Evolutionary conservation across 2,329 filamentous ascomycete genomes (phyloP), one percentile per base, ranked within the genome.

Genomic region (Diaporthe destruens): DNA sequence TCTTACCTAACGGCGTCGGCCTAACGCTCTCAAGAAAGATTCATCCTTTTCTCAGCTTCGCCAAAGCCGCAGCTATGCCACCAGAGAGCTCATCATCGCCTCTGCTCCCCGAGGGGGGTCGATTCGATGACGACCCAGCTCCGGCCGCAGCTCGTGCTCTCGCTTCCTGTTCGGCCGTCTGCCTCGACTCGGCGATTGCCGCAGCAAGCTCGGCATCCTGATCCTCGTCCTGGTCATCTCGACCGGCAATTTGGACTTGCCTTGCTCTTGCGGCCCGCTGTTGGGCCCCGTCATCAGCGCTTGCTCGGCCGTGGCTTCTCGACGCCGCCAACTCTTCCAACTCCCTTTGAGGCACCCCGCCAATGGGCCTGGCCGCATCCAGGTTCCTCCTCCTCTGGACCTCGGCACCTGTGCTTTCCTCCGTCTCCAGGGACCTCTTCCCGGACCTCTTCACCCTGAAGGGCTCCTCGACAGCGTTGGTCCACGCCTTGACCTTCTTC

Each of bases 401-500:
- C 12, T 65, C 72, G 53, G 12, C 44, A 12, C 29, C 39, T 25
- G 61, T 65, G 44, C 29, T 65, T 11, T 51, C 44, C 12, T 75
- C 77, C n/a, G 75, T 73, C 32, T 75, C 77, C 55, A 77, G 73
- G 39, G 76, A 79, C 70, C 82, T 78, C 79, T 85, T 93, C n/a
- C 88, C 89, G 2, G 93, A 89, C 78, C 92, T 93, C 77, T 91
- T 90, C 6, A 92, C 90, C 72, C 94, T 86, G 77, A 98, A 98
- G 0, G 94, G 94, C 82, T 97, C 95, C 73, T 94, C 89, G 1
- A 98, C 93, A 12, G 93, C 92, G 71, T 86, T 88, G 76, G 89
- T 92, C 96, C 96, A 98, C 72, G 91, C 89, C 81, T 93, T 92
- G 29, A 98, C 94, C 82, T 99, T 99, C 84, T 94, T 95, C 82